A percentile compares a stretch with the other conserved stretches of the same genome.
Evolutionary conservation across 345 rosid species (phyloP).

Genomic region (Lepidium africanum): DNA sequence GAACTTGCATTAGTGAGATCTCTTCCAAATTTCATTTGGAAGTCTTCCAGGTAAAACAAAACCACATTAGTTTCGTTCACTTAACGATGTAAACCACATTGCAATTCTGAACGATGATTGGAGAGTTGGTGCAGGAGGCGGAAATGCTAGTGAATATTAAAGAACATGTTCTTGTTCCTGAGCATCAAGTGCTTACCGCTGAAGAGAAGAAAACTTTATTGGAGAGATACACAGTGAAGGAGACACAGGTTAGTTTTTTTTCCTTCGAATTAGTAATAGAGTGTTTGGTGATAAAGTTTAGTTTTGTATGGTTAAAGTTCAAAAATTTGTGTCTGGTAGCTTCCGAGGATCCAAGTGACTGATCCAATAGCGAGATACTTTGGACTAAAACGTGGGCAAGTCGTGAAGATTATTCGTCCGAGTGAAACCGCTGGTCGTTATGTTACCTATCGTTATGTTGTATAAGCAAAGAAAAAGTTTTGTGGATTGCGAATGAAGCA

Average conservation of each 20-base stretch:
- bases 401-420: conserved; percentile 62
- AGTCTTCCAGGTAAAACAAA: conserved; percentile 65
- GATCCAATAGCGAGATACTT: conserved; percentile 67
- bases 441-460: conserved; percentile 57
- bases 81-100: not conserved
- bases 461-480: conserved; percentile 21
- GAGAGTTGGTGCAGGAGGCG: conserved; percentile 41
- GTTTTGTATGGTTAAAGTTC: not conserved
- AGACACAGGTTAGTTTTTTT: conserved; percentile 51
- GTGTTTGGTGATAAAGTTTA: not conserved
- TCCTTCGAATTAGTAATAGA: not conserved
- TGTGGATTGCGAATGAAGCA: not conserved
- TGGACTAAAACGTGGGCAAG: conserved; percentile 66
- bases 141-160: conserved; percentile 70
- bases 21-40: conserved; percentile 70
- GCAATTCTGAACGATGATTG: not conserved
- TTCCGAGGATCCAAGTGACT: conserved; percentile 55
- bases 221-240: conserved; percentile 74
- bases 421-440: conserved; percentile 74
- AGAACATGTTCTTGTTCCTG: conserved; percentile 72
- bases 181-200: conserved; percentile 60
- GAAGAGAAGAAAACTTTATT: conserved; percentile 79
- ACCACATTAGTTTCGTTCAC: not conserved
- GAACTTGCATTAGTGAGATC: conserved; percentile 61
- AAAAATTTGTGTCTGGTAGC: conserved; percentile 26